These are phyloP conservation scores for Chlorencoelia australis DNA, from an alignment of 2,329 filamentous ascomycete genomes.

Conservation along the genomic window DNA sequence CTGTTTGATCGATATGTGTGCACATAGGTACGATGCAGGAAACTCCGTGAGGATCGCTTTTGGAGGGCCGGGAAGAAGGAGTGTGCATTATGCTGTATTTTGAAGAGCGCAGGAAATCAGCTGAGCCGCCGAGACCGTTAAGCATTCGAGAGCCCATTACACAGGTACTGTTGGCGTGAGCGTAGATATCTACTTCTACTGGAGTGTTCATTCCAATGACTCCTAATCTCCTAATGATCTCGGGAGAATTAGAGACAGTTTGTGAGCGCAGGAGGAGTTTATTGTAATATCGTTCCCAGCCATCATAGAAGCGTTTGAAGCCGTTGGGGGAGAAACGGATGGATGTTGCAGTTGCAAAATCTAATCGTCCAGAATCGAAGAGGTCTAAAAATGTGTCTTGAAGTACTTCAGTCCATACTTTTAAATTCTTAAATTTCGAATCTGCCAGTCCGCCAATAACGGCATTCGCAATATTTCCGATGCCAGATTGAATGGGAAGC, in stretches of 20 bases:
- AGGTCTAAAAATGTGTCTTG: constrained; percentile 91
- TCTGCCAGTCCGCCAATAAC: constrained; percentile 75
- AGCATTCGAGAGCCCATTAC: constrained; percentile 85
- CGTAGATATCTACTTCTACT: constrained; percentile 90
- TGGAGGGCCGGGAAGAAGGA: constrained; percentile 67
- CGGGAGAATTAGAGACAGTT: constrained; percentile 78
- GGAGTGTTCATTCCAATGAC: constrained; percentile 94
- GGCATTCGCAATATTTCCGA: constrained; percentile 89
- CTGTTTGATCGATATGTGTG: constrained; percentile 86
- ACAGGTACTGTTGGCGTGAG: constrained; percentile 83
- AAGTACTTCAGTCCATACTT: constrained; percentile 76
- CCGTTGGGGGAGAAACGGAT: constrained; percentile 87
- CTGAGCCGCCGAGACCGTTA: constrained; percentile 72
- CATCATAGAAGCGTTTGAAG: constrained; percentile 83
- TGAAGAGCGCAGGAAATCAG: constrained; percentile 67
- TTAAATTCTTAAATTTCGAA: constrained; percentile 77
- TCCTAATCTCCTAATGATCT: constrained; percentile 79
- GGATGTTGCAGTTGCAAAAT: constrained; percentile 83
- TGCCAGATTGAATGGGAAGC: constrained; percentile 75
- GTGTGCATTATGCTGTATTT: constrained; percentile 95
- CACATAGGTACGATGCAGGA: constrained; percentile 90
- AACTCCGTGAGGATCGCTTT: constrained; percentile 73
- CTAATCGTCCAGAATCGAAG: constrained; percentile 77
- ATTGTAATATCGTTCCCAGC: constrained; percentile 69
- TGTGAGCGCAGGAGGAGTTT: constrained; percentile 83